Percentiles rank a stretch among this genome's conserved stretches.
These are phyloP conservation scores for Melastoma candidum DNA, from an alignment of 441 rosid genomes.

Conservation along the genomic window DNA sequence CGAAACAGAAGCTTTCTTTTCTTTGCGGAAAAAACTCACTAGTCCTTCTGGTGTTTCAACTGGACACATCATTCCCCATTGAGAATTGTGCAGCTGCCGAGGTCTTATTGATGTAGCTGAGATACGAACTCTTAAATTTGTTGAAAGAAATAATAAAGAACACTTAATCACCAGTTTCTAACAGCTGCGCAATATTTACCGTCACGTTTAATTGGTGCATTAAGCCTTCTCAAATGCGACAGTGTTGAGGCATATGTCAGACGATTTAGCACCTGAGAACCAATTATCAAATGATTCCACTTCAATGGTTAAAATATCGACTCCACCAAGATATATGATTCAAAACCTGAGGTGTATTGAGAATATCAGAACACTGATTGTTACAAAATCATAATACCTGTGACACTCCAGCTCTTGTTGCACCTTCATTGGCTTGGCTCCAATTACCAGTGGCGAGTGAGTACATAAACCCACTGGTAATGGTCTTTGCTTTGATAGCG, in stretches of 20 bases:
- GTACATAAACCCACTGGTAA: slow-evolving; percentile 90
- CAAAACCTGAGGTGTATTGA: neutral
- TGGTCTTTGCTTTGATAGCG: slow-evolving; percentile 94
- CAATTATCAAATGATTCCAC: neutral
- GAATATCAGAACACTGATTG: no score
- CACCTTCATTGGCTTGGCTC: slow-evolving; percentile 99
- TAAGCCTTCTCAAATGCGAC: slow-evolving; percentile 90
- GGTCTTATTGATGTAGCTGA: slow-evolving; percentile 95
- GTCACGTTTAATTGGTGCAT: slow-evolving; percentile 98
- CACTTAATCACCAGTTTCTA: no score
- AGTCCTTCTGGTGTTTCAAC: slow-evolving; percentile 99
- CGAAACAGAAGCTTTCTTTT: no score
- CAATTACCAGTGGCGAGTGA: slow-evolving; percentile 98
- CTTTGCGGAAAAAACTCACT: slow-evolving; percentile 28
- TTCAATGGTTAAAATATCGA: neutral
- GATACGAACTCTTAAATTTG: no score
- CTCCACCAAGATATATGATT: neutral
- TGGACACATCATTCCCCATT: slow-evolving; percentile 99
- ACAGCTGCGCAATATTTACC: slow-evolving; percentile 29
- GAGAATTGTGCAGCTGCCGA: slow-evolving; percentile 95
- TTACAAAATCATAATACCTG: slow-evolving; percentile 39
- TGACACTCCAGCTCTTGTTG: slow-evolving; percentile 98
- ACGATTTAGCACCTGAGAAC: slow-evolving; percentile 77
- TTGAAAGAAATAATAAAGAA: no score
- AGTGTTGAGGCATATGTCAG: slow-evolving; percentile 94